A percentile compares a stretch with the other conserved stretches of the same genome.
Evolutionary conservation across 495 filamentous ascomycete genomes (phyloP).

Genomic region (Bathelium albidoporum): DNA sequence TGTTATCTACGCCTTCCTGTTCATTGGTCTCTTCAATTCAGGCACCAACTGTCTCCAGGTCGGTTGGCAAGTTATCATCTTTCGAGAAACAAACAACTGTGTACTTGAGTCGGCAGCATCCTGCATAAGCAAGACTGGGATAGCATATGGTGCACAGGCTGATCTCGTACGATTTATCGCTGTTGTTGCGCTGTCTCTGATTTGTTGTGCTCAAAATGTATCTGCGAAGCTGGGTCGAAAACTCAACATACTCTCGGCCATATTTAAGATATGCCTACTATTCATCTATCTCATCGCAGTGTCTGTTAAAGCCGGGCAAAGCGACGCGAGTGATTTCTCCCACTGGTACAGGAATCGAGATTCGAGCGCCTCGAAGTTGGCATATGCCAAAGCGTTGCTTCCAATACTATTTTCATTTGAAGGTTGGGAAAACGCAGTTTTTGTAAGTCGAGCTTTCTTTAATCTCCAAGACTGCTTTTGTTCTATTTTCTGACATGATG

Average conservation of each 20-base stretch:
- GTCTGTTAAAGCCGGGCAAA: neutral
- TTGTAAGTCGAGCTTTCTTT: constrained; percentile 1
- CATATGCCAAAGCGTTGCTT: neutral
- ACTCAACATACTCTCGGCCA: neutral
- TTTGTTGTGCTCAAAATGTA: neutral
- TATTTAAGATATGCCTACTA: neutral
- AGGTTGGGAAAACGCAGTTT: constrained; percentile 11
- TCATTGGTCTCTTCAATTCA: neutral
- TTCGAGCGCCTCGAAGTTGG: neutral
- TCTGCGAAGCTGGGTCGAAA: neutral
- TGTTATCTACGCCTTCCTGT: neutral
- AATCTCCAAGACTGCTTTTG: neutral
- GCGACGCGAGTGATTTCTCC: neutral
- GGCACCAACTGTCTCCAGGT: neutral
- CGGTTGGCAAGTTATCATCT: neutral
- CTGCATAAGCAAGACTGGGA: neutral
- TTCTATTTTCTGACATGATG: neutral
- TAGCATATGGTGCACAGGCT: neutral
- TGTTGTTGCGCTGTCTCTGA: neutral
- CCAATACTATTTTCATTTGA: constrained; percentile 3
- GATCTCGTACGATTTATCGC: neutral
- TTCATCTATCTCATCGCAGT: neutral
- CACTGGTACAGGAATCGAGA: neutral
- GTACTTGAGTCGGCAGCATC: neutral
- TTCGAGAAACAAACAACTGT: neutral